Conservation (phyloP, 23 red algal genomes). For the Gracilaria domingensis region DNA sequence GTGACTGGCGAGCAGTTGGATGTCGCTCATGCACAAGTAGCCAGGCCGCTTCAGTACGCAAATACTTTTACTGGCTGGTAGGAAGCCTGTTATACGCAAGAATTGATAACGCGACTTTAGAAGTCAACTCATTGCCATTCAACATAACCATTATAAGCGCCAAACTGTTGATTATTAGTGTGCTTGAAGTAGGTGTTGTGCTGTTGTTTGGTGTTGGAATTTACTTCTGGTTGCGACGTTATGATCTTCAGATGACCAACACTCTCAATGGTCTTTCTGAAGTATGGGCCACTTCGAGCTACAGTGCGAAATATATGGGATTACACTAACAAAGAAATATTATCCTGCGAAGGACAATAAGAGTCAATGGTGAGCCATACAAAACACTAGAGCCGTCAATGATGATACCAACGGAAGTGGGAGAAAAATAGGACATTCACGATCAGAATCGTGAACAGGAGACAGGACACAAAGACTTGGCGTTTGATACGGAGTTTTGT, state of each 20-base stretch:
- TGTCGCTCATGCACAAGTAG: neutral
- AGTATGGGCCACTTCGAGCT: neutral
- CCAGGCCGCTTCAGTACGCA: too few relatives aligned
- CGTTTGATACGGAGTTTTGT: too few relatives aligned
- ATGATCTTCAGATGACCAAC: neutral
- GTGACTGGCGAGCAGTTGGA: neutral
- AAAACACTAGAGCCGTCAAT: too few relatives aligned
- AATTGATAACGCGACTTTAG: neutral
- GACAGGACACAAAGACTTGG: too few relatives aligned
- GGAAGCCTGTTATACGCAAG: neutral
- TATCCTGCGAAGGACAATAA: neutral
- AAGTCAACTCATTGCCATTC: neutral
- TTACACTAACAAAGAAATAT: neutral
- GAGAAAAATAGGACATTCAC: too few relatives aligned
- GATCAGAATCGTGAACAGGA: too few relatives aligned
- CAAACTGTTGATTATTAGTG: neutral
- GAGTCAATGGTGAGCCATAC: too few relatives aligned
- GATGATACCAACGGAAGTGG: too few relatives aligned
- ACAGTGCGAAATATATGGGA: neutral
- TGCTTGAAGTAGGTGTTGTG: neutral
- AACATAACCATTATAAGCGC: neutral
- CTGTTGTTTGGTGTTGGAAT: neutral
- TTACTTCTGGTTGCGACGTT: neutral
- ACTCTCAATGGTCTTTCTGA: slow-evolving; percentile 3
- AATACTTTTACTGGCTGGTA: neutral